These are phyloP conservation scores for Chenopodium berlandieri DNA, from an alignment of 148 eudicot genomes.

Conservation along the genomic window DNA sequence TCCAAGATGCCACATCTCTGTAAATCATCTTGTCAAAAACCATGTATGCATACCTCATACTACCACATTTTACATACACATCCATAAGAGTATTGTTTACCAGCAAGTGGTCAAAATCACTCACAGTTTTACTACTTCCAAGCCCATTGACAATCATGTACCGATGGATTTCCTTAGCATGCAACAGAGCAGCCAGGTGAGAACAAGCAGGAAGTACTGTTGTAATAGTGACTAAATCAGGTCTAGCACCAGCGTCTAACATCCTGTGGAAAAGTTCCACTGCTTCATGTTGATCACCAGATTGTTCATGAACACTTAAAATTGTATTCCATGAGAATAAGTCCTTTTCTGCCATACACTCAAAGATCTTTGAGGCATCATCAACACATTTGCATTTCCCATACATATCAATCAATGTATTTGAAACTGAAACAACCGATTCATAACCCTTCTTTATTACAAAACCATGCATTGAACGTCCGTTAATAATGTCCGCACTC, in stretches of 20 bases:
- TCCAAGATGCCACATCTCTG: slow-evolving; percentile 80
- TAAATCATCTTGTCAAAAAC: slow-evolving; percentile 46
- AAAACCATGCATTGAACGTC: slow-evolving; percentile 51
- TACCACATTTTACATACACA: slow-evolving; percentile 68
- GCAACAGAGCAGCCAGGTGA: slow-evolving; percentile 50
- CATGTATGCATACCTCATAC: slow-evolving; percentile 50
- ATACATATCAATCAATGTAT: slow-evolving; percentile 72
- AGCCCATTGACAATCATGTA: slow-evolving; percentile 51
- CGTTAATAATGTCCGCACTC: slow-evolving; percentile 45
- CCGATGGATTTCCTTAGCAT: slow-evolving; percentile 59
- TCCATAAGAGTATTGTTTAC: slow-evolving; percentile 58
- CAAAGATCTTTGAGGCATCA: slow-evolving; percentile 41
- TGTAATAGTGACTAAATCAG: slow-evolving; percentile 69
- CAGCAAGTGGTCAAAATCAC: slow-evolving; percentile 27
- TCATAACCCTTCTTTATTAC: slow-evolving; percentile 51
- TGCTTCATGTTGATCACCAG: slow-evolving; percentile 52
- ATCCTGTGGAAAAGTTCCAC: slow-evolving; percentile 43
- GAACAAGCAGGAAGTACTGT: slow-evolving; percentile 69
- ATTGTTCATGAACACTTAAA: slow-evolving; percentile 52
- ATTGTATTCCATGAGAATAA: slow-evolving; percentile 69
- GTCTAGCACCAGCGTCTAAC: slow-evolving; percentile 40
- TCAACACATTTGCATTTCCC: slow-evolving; percentile 54
- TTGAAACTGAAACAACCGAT: slow-evolving; percentile 40
- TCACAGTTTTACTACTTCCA: slow-evolving; percentile 21
- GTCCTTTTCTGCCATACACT: slow-evolving; percentile 49